Base-by-base conservation (phyloP, 176 grass and related monocot genomes). In the Cenchrus americanus region DNA sequence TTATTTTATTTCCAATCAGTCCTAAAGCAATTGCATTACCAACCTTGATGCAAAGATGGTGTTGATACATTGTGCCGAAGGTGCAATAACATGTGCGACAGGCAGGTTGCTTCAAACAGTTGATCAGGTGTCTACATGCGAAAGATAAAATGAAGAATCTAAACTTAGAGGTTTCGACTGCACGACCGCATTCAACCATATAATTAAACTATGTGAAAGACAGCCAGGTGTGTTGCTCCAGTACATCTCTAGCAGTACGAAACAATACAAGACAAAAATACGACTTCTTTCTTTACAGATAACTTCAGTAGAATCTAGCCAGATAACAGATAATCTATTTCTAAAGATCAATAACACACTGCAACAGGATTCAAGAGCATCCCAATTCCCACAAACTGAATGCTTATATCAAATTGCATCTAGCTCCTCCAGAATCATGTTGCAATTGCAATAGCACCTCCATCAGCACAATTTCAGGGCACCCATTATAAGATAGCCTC, bases 61-160 rank as follows among this genome's bases (percentile, higher is more conserved):
- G 34, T 59, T 27, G 14, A 5, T 62, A 30, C 14, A n/a, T 66
- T 66, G 17, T 17, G 47, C 30, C 75, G 5, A 18, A 73, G n/a
- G 14, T 59, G 55, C 26, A 80, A 49, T 70, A 89, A 5, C 78
- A 32, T 37, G 67, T 24, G 37, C 19, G 73, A 65, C 5, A 64
- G 51, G 10, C 1, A 64, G 2, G 32, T 78, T 46, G 78, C 34
- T 60, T 48, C 58, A 71, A 88, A 76, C 6, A 77, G 10, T 10
- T 44, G 4, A 22, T 24, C 15, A 62, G 53, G 44, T n/a, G 50
- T n/a, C 24, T 48, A 6, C 11, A 72, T 3, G 30, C 12, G 26
- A 69, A 82, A 11, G 14, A 48, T 52, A 69, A 49, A 60, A 82
- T 1, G 58, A 3, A 68, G 15, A 68, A 18, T 10, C 21, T 13